These are phyloP conservation scores for Thyridium curvatum DNA, from an alignment of 2,329 filamentous ascomycete genomes.

Conservation along the genomic window DNA sequence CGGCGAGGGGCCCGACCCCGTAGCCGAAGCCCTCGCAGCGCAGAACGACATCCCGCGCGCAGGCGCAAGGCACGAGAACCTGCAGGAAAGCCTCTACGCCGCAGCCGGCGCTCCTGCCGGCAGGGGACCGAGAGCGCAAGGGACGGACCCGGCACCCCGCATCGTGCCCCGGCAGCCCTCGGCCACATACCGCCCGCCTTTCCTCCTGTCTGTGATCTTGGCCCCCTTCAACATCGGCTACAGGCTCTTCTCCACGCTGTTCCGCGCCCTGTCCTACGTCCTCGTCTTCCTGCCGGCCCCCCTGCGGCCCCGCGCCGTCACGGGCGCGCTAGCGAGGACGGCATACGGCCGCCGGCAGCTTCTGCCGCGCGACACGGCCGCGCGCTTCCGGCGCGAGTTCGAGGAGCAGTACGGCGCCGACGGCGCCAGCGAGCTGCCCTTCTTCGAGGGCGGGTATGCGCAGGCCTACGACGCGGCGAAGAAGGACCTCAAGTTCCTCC, in stretches of 20 bases:
- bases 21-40: conserved; percentile 67
- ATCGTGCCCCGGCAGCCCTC: conserved; percentile 73
- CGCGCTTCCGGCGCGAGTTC: conserved; percentile 85
- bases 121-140: conserved; percentile 10
- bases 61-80: conserved; percentile 64
- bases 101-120: conserved; percentile 19
- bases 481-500: conserved; percentile 80
- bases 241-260: conserved; percentile 59
- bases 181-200: conserved; percentile 58
- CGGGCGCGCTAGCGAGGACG: conserved; percentile 39
- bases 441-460: conserved; percentile 84
- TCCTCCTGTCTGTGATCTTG: conserved; percentile 72
- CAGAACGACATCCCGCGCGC: conserved; percentile 42
- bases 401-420: conserved; percentile 89
- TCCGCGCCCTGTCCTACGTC: conserved; percentile 69
- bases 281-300: conserved; percentile 73
- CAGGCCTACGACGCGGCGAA: conserved; percentile 88
- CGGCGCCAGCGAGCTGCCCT: conserved; percentile 64
- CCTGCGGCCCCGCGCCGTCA: conserved; percentile 47
- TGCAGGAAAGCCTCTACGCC: conserved; percentile 53
- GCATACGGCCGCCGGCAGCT: conserved; percentile 68
- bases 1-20: conserved; percentile 77
- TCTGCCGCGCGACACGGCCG: conserved; percentile 80
- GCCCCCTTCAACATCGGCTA: conserved; percentile 77
- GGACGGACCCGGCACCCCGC: conserved; percentile 67